phyloP scores from a whole-genome alignment of 495 filamentous ascomycete species.

The Annulohypoxylon maeteangense region DNA sequence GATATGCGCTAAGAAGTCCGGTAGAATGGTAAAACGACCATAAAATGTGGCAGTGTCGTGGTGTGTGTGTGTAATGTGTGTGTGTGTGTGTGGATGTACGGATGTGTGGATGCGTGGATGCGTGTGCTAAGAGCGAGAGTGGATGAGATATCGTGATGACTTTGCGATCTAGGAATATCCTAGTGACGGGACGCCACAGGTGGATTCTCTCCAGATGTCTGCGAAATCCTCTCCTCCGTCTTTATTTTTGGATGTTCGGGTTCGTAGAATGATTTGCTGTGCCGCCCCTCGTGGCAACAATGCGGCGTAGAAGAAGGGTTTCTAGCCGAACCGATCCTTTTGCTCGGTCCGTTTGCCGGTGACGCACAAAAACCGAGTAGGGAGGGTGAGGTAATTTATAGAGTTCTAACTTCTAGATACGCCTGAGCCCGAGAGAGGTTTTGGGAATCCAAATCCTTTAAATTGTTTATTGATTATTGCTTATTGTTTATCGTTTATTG shows the following conservation, averaged over 20 bases:
- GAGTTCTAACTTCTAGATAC: background rate
- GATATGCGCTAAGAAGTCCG: constrained; percentile 9
- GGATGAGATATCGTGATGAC: background rate
- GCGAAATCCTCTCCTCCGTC: constrained; percentile 3
- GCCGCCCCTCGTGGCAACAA: constrained; percentile 29
- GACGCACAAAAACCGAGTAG: constrained; percentile 17
- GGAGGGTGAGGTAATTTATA: constrained; percentile 19
- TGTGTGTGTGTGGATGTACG: background rate
- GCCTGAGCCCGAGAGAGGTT: background rate
- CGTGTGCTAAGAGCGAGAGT: background rate
- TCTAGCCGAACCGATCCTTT: constrained; percentile 43
- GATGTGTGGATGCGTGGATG: background rate
- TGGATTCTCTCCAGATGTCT: constrained; percentile 19
- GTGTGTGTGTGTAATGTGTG: background rate
- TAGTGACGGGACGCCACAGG: constrained; percentile 11
- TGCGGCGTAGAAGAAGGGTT: constrained; percentile 27
- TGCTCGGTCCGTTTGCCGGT: constrained; percentile 38
- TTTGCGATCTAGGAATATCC: constrained; percentile 5
- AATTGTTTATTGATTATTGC: background rate
- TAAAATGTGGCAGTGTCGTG: constrained; percentile 22
- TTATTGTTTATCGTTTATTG: background rate
- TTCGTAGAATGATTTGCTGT: constrained; percentile 30
- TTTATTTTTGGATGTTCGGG: constrained; percentile 31
- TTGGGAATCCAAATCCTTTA: constrained; percentile 1
- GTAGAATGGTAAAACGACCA: constrained; percentile 10